Base-by-base conservation (phyloP, 2,329 filamentous ascomycete species). In the Colletotrichum sp. region DNA sequence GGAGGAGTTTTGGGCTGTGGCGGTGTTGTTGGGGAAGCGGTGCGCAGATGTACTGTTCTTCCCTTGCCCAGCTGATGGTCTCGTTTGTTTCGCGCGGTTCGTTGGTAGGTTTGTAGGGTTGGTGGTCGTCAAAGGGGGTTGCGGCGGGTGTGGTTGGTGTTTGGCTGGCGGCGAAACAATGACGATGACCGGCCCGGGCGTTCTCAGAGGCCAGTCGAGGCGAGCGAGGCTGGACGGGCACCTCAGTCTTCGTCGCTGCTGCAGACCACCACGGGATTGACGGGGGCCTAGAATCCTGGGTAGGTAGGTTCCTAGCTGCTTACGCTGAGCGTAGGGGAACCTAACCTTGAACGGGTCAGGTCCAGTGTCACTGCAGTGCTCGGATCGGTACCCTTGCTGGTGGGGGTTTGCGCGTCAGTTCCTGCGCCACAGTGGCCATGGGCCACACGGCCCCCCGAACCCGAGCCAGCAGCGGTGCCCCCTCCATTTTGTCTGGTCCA, bases 101-200 rank as follows among this genome's bases (percentile, higher is more conserved):
- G 30, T 15, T 16, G 57, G 9, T 32, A 22, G 61, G 15, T 39
- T 39, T 39, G 30, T 63, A 63, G 11, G 61, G n/a, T 61, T 61
- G 30, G 16, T 0, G 15, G 62, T 27, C 30, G 27, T 62, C 27
- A 36, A 49, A 65, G 22, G 39, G 29, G 25, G 25, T 59, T 64
- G 69, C 25, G 62, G 39, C 32, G 44, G 62, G 30, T 34, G 61
- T 55, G 44, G 69, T 52, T 36, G 69, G 27, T n/a, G 57, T 49
- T 49, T 64, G 39, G 32, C 62, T 16, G 64, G 64, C 70, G 74
- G 74, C 74, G 74, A 75, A 75, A 75, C 71, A 75, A 76, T 76
- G 74, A 75, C 74, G 74, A 75, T 67, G 62, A 74, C 39, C 59
- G 69, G 69, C 22, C 44, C 32, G 59, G 59, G 68, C 39, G 68